Evolutionary conservation across 805 yeast species (phyloP), one percentile per base, ranked within the genome.

Genomic region (Starmerella stigmatis): DNA sequence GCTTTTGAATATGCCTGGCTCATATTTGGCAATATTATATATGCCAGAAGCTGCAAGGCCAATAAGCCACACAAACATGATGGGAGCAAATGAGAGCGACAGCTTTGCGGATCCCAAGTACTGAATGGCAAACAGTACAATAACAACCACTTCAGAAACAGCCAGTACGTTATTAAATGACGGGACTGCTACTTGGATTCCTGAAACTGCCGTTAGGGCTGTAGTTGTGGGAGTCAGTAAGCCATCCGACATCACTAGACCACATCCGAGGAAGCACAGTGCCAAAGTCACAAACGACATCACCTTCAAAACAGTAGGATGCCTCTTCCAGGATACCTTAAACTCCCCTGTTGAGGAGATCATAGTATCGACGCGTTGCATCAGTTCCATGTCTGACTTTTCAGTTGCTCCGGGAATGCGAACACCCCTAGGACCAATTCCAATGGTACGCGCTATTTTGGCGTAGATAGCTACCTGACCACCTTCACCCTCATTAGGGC

Each of bases 381-480:
- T 46, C n/a, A 48, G 10, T 13, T 48, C 52, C 30, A 42, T 23
- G 15, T 45, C 52, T 1, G 44, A 33, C 13, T 31, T 28, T 19
- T 30, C 47, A 6, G 37, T 12, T 2, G 45, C 39, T n/a, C 52
- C 52, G 1, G 52, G 52, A 11, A 43, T 44, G 20, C 20, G 35
- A 7, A 48, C 47, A 6, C 49, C 49, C 19, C 35, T 44, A 41
- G 50, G 50, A 4, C 52, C 52, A 21, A 73, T 61, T 30, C 66
- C 67, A 50, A 75, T 59, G 29, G 63, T 61, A 32, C 76, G 63
- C 5, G 79, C 76, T 27, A 75, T 67, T 55, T 74, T 74, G 19
- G 79, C 73, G 52, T 75, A 76, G 34, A 76, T 69, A n/a, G 81
- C 81, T 27, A 76, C 70, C 48, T 74, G 79, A 1, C 81, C 81